phyloP scores from a whole-genome alignment of 805 yeast genomes.

The Ogataea nonfermentans region DNA sequence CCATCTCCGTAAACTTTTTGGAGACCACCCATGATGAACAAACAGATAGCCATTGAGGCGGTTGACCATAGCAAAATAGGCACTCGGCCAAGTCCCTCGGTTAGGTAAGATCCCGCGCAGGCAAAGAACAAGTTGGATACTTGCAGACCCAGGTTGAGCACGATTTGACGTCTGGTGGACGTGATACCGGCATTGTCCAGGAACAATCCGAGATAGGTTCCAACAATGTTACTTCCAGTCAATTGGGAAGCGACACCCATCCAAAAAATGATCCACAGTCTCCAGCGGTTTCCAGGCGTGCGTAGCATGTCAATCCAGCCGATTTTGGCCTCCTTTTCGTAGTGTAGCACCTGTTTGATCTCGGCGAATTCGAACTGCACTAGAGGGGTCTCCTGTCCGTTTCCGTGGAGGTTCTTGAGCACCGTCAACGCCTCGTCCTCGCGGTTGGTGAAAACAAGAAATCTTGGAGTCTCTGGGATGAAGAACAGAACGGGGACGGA shows the following conservation, averaged over 20 bases:
- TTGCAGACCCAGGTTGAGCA: conserved; percentile 30
- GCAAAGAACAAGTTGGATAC: conserved; percentile 25
- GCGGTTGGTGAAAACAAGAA: conserved; percentile 27
- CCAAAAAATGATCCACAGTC: conserved; percentile 29
- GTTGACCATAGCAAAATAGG: conserved; percentile 25
- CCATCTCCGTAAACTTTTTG: conserved; percentile 24
- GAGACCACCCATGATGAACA: conserved; percentile 29
- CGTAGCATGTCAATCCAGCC: conserved; percentile 27
- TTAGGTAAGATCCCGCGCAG: conserved; percentile 24
- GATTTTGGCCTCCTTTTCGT: conserved; percentile 21
- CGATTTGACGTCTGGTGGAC: conserved; percentile 24
- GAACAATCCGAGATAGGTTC: conserved; percentile 37
- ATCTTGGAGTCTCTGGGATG: conserved; percentile 37
- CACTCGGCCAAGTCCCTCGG: conserved; percentile 29
- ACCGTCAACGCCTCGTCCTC: conserved; percentile 30
- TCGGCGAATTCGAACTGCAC: conserved; percentile 26
- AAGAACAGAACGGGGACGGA: conserved; percentile 21
- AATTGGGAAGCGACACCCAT: conserved; percentile 30
- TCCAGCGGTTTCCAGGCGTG: conserved; percentile 25
- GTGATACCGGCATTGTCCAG: conserved; percentile 27
- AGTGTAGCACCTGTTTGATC: conserved; percentile 23
- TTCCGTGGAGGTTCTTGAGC: conserved; percentile 25
- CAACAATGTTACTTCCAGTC: conserved; percentile 28
- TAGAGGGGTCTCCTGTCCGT: conserved; percentile 20
- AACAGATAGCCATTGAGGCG: conserved; percentile 25